A percentile compares a stretch with the other conserved stretches of the same genome.
Conservation (phyloP, 2,329 filamentous ascomycete species). For the Claviceps pusilla region DNA sequence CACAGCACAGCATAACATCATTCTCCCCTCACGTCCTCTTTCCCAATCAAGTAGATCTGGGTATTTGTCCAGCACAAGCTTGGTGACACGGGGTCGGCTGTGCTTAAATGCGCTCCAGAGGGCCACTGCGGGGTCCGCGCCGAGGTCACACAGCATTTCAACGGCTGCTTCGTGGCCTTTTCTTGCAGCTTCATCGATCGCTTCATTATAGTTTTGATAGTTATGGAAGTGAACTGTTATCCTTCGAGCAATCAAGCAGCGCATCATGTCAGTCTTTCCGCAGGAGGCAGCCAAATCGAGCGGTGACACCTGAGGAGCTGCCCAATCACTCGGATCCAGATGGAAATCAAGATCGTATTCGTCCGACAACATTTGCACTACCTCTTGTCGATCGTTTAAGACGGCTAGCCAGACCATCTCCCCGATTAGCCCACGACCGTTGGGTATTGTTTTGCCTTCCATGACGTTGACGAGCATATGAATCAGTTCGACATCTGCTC, state of each 20-base stretch:
- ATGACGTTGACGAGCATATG: neutral
- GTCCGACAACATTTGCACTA: neutral
- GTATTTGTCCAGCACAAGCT: neutral
- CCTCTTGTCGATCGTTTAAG: neutral
- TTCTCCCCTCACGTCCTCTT: neutral
- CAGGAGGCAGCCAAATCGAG: too few species aligned
- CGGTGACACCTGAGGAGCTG: neutral
- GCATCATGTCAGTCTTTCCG: neutral
- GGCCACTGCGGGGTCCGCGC: neutral
- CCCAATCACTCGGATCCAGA: neutral
- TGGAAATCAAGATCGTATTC: neutral
- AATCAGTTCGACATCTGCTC: neutral
- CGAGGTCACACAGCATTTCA: neutral
- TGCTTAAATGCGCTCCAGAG: neutral
- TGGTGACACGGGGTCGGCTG: neutral
- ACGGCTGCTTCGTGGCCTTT: neutral
- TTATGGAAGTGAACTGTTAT: neutral
- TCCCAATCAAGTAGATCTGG: neutral
- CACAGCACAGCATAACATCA: neutral
- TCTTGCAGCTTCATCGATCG: neutral
- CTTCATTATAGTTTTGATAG: neutral
- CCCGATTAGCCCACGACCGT: neutral
- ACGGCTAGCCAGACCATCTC: neutral
- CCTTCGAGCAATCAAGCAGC: neutral
- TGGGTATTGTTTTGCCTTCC: neutral